Conservation (phyloP, 768 basidiomycete species). For the Russula lepida region DNA sequence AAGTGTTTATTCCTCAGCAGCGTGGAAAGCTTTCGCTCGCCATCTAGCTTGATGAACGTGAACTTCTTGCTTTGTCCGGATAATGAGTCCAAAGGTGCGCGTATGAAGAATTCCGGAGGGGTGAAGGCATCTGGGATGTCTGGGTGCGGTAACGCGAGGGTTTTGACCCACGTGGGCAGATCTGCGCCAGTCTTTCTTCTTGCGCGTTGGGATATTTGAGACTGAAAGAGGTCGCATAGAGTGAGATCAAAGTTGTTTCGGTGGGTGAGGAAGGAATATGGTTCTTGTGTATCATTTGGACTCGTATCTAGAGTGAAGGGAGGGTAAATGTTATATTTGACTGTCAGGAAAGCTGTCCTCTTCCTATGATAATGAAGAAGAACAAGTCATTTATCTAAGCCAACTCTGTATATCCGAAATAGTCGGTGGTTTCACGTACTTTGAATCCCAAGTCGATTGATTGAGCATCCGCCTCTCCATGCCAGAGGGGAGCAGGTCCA, state of each 20-base stretch:
- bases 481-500: slow-evolving; percentile 70
- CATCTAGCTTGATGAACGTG: slow-evolving; percentile 52
- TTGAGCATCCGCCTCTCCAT: slow-evolving; percentile 76
- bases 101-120: slow-evolving; percentile 54
- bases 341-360: slow-evolving; percentile 57
- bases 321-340: slow-evolving; percentile 63
- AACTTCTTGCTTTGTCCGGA: slow-evolving; percentile 3
- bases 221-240: slow-evolving; percentile 43
- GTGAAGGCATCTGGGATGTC: slow-evolving; percentile 50
- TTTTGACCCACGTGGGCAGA: slow-evolving; percentile 47
- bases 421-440: slow-evolving; percentile 35
- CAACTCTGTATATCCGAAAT: neutral
- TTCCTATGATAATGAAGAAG: slow-evolving; percentile 38
- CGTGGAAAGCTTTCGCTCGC: slow-evolving; percentile 36
- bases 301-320: slow-evolving; percentile 38
- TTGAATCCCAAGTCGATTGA: slow-evolving; percentile 76
- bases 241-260: slow-evolving; percentile 45
- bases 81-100: slow-evolving; percentile 32
- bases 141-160: slow-evolving; percentile 43
- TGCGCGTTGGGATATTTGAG: slow-evolving; percentile 36
- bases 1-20: slow-evolving; percentile 56
- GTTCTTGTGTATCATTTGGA: slow-evolving; percentile 30
- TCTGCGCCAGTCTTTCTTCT: slow-evolving; percentile 38
- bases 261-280: slow-evolving; percentile 55
- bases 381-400: neutral